Conservation (phyloP, 2,329 filamentous ascomycete genomes). For the Aspergillus sp. region DNA sequence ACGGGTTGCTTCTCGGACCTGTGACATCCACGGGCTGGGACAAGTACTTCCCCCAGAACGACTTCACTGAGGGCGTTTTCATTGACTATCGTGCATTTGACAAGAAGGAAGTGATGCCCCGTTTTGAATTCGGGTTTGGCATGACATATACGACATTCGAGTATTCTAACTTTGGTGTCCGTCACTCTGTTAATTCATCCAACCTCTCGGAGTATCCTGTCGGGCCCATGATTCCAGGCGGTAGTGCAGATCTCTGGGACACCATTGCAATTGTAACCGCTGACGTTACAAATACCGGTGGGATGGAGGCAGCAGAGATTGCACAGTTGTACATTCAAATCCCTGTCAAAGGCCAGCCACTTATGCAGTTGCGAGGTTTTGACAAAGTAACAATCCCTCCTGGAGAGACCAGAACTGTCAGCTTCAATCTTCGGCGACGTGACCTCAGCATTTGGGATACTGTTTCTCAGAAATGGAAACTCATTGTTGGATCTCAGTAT, state of each 20-base stretch:
- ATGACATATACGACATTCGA: slow-evolving; percentile 56
- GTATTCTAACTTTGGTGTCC: slow-evolving; percentile 50
- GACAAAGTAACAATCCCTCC: slow-evolving; percentile 65
- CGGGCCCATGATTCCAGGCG: slow-evolving; percentile 42
- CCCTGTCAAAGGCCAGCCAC: slow-evolving; percentile 51
- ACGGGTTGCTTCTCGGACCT: slow-evolving; percentile 52
- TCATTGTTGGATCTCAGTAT: slow-evolving; percentile 34
- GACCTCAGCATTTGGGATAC: slow-evolving; percentile 81
- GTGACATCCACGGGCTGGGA: slow-evolving; percentile 46
- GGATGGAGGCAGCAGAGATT: slow-evolving; percentile 39
- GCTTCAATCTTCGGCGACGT: slow-evolving; percentile 62
- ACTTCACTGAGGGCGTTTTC: slow-evolving; percentile 59
- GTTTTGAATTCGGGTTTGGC: slow-evolving; percentile 58
- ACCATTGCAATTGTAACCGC: slow-evolving; percentile 37
- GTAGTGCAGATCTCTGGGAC: slow-evolving; percentile 47
- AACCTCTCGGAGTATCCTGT: slow-evolving; percentile 41
- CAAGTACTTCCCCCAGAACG: slow-evolving; percentile 44
- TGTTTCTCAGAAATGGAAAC: slow-evolving; percentile 69
- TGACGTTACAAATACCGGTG: slow-evolving; percentile 41
- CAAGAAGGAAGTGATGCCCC: slow-evolving; percentile 46
- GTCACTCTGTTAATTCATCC: slow-evolving; percentile 13
- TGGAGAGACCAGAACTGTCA: slow-evolving; percentile 60
- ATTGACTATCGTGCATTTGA: slow-evolving; percentile 49
- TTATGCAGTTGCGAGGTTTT: slow-evolving; percentile 65
- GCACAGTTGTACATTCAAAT: slow-evolving; percentile 62